These are phyloP conservation scores for Colletotrichum phormii DNA, from an alignment of 2,329 filamentous ascomycete species.

Conservation along the genomic window DNA sequence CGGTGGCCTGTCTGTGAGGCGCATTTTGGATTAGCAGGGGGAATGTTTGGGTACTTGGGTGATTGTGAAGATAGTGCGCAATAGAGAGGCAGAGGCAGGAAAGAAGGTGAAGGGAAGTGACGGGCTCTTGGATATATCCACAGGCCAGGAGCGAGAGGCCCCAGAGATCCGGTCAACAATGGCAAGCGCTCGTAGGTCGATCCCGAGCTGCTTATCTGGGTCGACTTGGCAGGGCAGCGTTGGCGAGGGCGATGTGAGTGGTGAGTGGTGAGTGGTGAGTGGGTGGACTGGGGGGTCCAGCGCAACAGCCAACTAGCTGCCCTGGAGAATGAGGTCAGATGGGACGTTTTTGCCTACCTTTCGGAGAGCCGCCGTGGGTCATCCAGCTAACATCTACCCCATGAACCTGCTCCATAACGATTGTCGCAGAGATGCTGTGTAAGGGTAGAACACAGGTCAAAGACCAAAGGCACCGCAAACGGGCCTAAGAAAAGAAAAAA, in stretches of 20 bases:
- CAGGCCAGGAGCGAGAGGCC: background rate
- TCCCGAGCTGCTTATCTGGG: conserved; percentile 32
- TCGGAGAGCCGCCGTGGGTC: conserved; percentile 81
- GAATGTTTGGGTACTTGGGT: background rate
- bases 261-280: conserved; percentile 21
- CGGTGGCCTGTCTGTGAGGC: conserved; percentile 31
- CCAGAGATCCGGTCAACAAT: conserved; percentile 18
- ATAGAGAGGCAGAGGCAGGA: background rate
- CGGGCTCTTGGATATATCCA: conserved; percentile 24
- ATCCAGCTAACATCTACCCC: conserved; percentile 93
- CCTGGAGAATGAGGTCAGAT: conserved; percentile 35
- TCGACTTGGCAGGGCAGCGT: conserved; percentile 20
- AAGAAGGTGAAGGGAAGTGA: conserved; percentile 7
- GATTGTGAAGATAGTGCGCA: background rate
- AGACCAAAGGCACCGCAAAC: conserved; percentile 10
- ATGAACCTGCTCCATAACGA: conserved; percentile 81
- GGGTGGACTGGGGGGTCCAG: conserved; percentile 9
- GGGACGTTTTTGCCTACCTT: conserved; percentile 68
- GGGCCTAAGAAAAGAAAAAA: background rate
- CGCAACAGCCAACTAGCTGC: conserved; percentile 14
- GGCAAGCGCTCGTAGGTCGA: conserved; percentile 21
- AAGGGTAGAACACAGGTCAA: background rate
- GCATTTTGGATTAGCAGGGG: conserved; percentile 29
- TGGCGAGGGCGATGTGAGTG: conserved; percentile 18
- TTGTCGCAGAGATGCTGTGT: conserved; percentile 36